phyloP scores from a whole-genome alignment of 2,329 filamentous ascomycete species.

The Cercospora zeae-maydis region DNA sequence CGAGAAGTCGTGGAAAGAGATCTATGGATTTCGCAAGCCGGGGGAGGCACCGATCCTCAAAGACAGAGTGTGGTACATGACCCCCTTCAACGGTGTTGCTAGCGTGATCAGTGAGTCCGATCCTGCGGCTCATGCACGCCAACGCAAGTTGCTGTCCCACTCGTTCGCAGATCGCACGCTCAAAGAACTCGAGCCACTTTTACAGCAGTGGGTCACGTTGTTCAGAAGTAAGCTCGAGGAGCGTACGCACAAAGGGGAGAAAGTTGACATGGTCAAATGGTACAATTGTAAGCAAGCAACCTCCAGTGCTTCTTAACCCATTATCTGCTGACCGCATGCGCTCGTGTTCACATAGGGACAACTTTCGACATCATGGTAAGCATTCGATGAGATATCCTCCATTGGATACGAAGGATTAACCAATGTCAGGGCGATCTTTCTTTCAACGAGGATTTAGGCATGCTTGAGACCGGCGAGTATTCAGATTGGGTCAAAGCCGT shows the following conservation, averaged over 20 bases:
- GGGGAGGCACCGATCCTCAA: conserved; percentile 16
- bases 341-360: background rate
- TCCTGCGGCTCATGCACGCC: conserved; percentile 22
- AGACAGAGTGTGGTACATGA: conserved; percentile 8
- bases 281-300: conserved; percentile 19
- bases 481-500: conserved; percentile 21
- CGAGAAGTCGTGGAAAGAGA: conserved; percentile 23
- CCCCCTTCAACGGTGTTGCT: background rate
- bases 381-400: background rate
- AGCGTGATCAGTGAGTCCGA: conserved; percentile 19
- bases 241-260: conserved; percentile 8
- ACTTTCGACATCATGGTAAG: conserved; percentile 30
- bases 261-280: conserved; percentile 28
- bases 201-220: conserved; percentile 25
- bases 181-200: conserved; percentile 27
- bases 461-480: conserved; percentile 26
- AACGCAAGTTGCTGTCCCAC: conserved; percentile 23
- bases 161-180: conserved; percentile 29
- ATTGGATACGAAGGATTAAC: background rate
- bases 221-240: conserved; percentile 22
- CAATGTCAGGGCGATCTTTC: conserved; percentile 23
- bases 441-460: conserved; percentile 28
- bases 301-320: background rate
- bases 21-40: conserved; percentile 26
- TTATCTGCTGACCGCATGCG: background rate